Evolutionary conservation across 208 protist species (phyloP), one percentile per base, ranked within the genome.

Genomic region (Blechomonas ayalai): DNA sequence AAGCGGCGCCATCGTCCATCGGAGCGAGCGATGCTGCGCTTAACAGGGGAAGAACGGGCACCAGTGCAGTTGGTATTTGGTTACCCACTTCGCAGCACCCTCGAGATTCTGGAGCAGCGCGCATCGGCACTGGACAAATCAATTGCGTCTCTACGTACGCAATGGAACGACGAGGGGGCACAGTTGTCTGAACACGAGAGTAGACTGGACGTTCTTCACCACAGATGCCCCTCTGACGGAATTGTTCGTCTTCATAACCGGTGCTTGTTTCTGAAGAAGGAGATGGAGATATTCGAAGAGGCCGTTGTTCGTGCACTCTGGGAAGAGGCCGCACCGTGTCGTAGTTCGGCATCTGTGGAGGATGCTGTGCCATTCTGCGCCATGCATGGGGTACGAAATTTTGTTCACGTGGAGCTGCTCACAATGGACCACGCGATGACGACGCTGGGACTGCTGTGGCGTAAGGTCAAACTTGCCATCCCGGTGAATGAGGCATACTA

Each of bases 401-500:
- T 47, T 31, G 41, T 47, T 19, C 10, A 31, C 13, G 6, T 47
- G 41, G 41, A 47, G 41, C 13, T 47, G 41, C 22, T 47, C 18
- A 13, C 41, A 8, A 34, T 23, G 41, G 7, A 7, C 16, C 24
- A 45, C 16, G 19, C 33, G 2, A 4, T 40, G 25, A 7, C 15
- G 12, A 42, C 52, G 3, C 28, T 47, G 29, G 22, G 8, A 8
- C 16, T 33, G 3, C 25, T 52, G 3, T 60, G 53, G 53, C 24
- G 25, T 8, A 44, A 60, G 5, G 37, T 58, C 1, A 55, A 58
- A 33, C 19, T 9, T 4, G 6, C n/a, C 3, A 27, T 65, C 10
- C 58, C 58, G 8, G 19, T 65, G 25, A 22, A 38, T 35, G 58
- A 58, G 12, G 28, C 42, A 20, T 65, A 56, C 49, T 65, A 52